Evolutionary conservation across 257 asterid species (phyloP).

Genomic region (Scutellaria barbata): DNA sequence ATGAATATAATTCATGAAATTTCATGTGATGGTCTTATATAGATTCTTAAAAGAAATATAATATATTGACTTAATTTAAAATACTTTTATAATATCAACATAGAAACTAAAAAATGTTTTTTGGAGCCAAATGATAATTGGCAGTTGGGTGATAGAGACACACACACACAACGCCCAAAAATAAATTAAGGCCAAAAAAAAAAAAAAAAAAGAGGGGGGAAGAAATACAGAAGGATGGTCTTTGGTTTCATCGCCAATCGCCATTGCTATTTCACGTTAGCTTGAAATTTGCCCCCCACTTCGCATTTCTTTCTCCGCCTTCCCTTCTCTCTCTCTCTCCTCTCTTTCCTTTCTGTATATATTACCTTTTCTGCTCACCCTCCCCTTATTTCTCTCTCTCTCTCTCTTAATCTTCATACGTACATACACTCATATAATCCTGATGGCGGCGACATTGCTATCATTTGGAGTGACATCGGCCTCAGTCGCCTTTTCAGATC

Average conservation of each 20-base stretch:
- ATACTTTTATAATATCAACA: too few species aligned
- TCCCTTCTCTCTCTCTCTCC: constrained; percentile 5
- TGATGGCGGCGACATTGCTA: constrained; percentile 60
- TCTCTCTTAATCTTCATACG: background rate
- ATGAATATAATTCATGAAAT: too few species aligned
- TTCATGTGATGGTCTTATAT: too few species aligned
- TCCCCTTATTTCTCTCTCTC: background rate
- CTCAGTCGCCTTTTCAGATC: constrained; percentile 48
- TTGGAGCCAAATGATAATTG: too few species aligned
- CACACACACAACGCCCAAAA: too few species aligned
- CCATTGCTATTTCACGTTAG: constrained; percentile 13
- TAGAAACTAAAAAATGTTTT: too few species aligned
- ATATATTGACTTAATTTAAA: too few species aligned
- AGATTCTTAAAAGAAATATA: too few species aligned
- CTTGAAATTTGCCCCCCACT: background rate
- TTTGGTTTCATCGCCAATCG: constrained; percentile 45
- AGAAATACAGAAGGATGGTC: constrained; percentile 31
- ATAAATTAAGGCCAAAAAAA: background rate
- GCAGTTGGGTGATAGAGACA: too few species aligned
- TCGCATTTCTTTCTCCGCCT: constrained; percentile 48
- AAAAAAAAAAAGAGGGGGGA: background rate
- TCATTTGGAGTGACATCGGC: constrained; percentile 55
- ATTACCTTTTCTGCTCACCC: constrained; percentile 3
- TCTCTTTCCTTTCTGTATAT: constrained; percentile 23
- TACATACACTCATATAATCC: constrained; percentile 12